Conservation (phyloP, 345 rosid genomes). For the Fremontodendron californicum region DNA sequence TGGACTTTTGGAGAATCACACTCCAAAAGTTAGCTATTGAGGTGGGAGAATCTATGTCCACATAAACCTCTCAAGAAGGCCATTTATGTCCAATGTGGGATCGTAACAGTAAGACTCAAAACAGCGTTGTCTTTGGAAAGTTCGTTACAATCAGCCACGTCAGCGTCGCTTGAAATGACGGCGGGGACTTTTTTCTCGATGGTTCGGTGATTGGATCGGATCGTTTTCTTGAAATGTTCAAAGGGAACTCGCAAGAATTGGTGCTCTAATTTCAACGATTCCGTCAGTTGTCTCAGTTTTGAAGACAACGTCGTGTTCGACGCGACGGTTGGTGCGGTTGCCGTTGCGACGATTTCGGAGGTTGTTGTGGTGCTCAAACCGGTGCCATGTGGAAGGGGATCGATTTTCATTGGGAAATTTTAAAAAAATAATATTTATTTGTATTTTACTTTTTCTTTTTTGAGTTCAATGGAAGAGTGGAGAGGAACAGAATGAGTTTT, state of each 20-base stretch:
- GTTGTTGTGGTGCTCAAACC: constrained; percentile 19
- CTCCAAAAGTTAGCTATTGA: too few relatives aligned
- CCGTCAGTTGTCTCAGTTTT: constrained; percentile 58
- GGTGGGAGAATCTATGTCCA: too few relatives aligned
- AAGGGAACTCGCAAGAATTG: constrained; percentile 94
- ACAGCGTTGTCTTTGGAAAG: constrained; percentile 66
- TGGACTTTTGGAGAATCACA: too few relatives aligned
- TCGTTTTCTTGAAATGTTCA: constrained; percentile 94
- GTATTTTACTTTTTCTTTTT: too few relatives aligned
- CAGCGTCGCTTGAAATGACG: constrained; percentile 57
- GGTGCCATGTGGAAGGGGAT: constrained; percentile 43
- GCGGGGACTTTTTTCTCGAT: constrained; percentile 78
- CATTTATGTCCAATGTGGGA: too few relatives aligned
- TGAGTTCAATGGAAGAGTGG: background rate
- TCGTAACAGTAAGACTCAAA: constrained; percentile 71
- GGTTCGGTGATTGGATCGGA: constrained; percentile 74
- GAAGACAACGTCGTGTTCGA: constrained; percentile 37
- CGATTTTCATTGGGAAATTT: constrained; percentile 39
- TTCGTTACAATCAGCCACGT: constrained; percentile 48
- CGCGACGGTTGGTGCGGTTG: constrained; percentile 21
- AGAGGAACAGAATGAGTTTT: background rate
- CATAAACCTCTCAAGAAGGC: too few relatives aligned
- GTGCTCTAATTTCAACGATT: constrained; percentile 86
- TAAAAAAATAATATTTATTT: background rate
- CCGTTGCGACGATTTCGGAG: constrained; percentile 24